phyloP scores from a whole-genome alignment of 192 early-diverging fungal species.

The Linnemannia hyalina region DNA sequence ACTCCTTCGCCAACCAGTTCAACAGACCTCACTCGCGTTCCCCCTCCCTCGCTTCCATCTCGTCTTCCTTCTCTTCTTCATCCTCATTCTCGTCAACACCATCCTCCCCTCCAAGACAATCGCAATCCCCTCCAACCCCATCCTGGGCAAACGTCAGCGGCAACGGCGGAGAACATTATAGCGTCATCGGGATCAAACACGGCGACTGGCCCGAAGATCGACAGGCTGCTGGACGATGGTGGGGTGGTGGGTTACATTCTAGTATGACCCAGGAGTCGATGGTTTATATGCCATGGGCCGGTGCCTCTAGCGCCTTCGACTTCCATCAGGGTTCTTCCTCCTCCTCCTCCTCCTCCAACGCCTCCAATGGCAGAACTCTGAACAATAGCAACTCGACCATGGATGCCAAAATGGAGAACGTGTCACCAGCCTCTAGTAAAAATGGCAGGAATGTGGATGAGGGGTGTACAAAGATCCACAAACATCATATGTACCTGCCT shows the following conservation, averaged over 20 bases:
- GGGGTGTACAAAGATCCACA: constrained; percentile 9
- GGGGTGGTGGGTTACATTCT: constrained; percentile 25
- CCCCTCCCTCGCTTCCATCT: neutral
- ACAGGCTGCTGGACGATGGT: constrained; percentile 25
- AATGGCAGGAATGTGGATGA: neutral
- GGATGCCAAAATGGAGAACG: neutral
- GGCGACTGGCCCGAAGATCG: constrained; percentile 39
- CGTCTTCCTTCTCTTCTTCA: constrained; percentile 11
- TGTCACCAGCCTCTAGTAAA: neutral
- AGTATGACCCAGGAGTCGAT: constrained; percentile 30
- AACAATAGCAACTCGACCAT: neutral
- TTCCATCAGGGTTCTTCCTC: neutral
- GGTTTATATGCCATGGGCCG: constrained; percentile 36
- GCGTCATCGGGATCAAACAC: constrained; percentile 44
- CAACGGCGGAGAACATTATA: constrained; percentile 22
- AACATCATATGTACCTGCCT: constrained; percentile 24
- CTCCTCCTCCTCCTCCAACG: neutral
- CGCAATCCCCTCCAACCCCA: neutral
- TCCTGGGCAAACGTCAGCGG: constrained; percentile 4
- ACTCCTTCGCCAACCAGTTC: constrained; percentile 25
- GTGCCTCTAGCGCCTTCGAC: neutral
- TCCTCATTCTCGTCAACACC: constrained; percentile 2
- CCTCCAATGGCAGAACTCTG: neutral
- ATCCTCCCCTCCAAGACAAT: neutral
- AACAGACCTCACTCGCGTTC: constrained; percentile 1